Percentiles rank a stretch among this genome's conserved stretches.
Evolutionary conservation across 1,284 basidiomycete genomes (phyloP).

Genomic region (Pseudozyma tsukubaensis): DNA sequence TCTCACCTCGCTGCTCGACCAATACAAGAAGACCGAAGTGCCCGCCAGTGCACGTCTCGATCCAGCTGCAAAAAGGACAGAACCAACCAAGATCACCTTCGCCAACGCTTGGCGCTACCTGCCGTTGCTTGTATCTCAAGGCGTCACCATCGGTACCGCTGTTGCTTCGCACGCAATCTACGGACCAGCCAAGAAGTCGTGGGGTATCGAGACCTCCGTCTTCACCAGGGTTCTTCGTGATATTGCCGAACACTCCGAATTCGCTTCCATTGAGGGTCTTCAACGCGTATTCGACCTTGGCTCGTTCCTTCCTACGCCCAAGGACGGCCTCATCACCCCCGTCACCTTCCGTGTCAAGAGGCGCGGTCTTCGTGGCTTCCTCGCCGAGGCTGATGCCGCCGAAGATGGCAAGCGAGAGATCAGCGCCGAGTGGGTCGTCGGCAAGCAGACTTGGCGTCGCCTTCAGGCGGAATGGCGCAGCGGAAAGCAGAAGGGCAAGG

Average conservation of each 20-base stretch:
- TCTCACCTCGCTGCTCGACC: conserved; percentile 62
- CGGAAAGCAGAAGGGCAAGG: conserved; percentile 72
- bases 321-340: conserved; percentile 93
- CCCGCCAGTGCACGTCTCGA: conserved; percentile 63
- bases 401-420: conserved; percentile 83
- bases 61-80: conserved; percentile 43
- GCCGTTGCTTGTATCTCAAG: conserved; percentile 64
- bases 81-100: conserved; percentile 56
- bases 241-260: conserved; percentile 81
- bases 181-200: conserved; percentile 84
- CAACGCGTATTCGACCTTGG: conserved; percentile 84
- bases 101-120: conserved; percentile 64
- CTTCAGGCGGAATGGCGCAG: conserved; percentile 81
- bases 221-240: conserved; percentile 84
- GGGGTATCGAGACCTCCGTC: conserved; percentile 78
- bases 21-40: conserved; percentile 57
- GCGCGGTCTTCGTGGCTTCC: conserved; percentile 80
- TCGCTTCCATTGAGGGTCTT: conserved; percentile 79
- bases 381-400: conserved; percentile 79
- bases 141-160: conserved; percentile 64
- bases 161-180: conserved; percentile 67
- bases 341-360: conserved; percentile 87
- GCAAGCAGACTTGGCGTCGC: conserved; percentile 86
- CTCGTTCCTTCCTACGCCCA: conserved; percentile 86
- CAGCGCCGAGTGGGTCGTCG: conserved; percentile 95